Base-by-base conservation (phyloP, 2,329 filamentous ascomycete genomes). In the Fulvia fulva region DNA sequence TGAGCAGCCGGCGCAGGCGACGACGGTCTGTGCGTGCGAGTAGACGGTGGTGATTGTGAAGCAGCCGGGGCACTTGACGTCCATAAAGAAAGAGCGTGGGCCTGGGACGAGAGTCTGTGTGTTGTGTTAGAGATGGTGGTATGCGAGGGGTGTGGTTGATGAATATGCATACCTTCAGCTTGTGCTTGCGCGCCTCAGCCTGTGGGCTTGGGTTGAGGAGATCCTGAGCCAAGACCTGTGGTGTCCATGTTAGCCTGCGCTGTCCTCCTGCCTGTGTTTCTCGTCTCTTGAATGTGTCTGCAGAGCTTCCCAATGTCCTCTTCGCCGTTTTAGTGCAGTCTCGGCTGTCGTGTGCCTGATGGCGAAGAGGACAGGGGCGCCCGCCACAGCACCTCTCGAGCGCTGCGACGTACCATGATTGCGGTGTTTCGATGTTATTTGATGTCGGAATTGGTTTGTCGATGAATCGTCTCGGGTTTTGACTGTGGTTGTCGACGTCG, bases 1-100 rank as follows among this genome's bases (percentile, higher is more conserved):
- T 75, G 93, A 96, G 90, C 94, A 99, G 75, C 94, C 94, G 77
- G 91, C 91, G 89, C 94, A 99, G 86, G 97, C 95, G 81, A 99
- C 94, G 79, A 99, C 94, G 78, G 94, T 99, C 87, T 99, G 94
- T 80, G 94, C 94, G 87, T 99, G 94, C 67, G 93, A 97, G 90
- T 97, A 99, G 82, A 99, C 94, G 80, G 94, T 99, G 80, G 94
- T 99, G 87, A 99, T 99, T 81, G 92, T 97, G 89, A 97, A 99
- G 90, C 94, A 99, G 76, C 94, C 94, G 79, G 94, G 94, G 90
- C 94, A 99, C 89, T 99, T 99, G 85, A 99, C 94, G 79, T 99
- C 94, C 94, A 99, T 99, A 90, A 99, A 99, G 90, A 97, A 99
- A 71, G 93, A 97, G 80, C 94, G 91, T 75, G 94, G 94, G 70